Percentiles rank a stretch among this genome's conserved stretches.
Evolutionary conservation across 805 yeast genomes (phyloP).

Genomic region (Candida dajiaensis): DNA sequence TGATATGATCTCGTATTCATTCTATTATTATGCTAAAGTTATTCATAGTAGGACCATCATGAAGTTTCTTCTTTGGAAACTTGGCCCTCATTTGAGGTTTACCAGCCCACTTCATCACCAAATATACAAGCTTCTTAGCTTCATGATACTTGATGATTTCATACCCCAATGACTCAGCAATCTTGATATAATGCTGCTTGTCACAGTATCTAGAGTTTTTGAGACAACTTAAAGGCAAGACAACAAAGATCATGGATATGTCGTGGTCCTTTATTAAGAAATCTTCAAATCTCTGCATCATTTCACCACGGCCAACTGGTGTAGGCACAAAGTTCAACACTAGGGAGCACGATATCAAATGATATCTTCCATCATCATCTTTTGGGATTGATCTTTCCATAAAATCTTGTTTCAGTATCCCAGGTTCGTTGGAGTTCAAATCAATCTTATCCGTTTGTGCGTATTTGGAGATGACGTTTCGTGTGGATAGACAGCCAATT

Average conservation of each 20-base stretch:
- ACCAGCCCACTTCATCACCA: slow-evolving; percentile 53
- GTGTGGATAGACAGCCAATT: slow-evolving; percentile 72
- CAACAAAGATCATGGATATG: slow-evolving; percentile 54
- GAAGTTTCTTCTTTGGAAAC: slow-evolving; percentile 41
- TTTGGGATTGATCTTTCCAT: slow-evolving; percentile 66
- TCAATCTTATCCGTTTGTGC: slow-evolving; percentile 54
- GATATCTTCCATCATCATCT: slow-evolving; percentile 40
- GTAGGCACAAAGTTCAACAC: slow-evolving; percentile 87
- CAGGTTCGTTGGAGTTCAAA: slow-evolving; percentile 70
- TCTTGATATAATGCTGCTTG: slow-evolving; percentile 31
- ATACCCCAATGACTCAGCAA: slow-evolving; percentile 63
- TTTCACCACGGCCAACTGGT: slow-evolving; percentile 63
- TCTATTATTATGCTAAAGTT: slow-evolving; percentile 54
- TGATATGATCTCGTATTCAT: slow-evolving; percentile 1
- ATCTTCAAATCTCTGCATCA: slow-evolving; percentile 55
- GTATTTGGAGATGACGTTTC: slow-evolving; percentile 52
- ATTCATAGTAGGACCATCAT: slow-evolving; percentile 55
- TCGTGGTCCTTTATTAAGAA: slow-evolving; percentile 37
- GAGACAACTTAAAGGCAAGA: slow-evolving; percentile 84
- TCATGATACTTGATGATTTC: slow-evolving; percentile 38
- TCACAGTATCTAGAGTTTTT: slow-evolving; percentile 76
- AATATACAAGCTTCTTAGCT: slow-evolving; percentile 68
- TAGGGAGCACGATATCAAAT: slow-evolving; percentile 73
- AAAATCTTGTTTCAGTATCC: slow-evolving; percentile 74
- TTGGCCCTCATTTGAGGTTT: neutral